A percentile compares a stretch with the other conserved stretches of the same genome.
Evolutionary conservation across 345 rosid genomes (phyloP).

Genomic region (Hibiscus trionum): DNA sequence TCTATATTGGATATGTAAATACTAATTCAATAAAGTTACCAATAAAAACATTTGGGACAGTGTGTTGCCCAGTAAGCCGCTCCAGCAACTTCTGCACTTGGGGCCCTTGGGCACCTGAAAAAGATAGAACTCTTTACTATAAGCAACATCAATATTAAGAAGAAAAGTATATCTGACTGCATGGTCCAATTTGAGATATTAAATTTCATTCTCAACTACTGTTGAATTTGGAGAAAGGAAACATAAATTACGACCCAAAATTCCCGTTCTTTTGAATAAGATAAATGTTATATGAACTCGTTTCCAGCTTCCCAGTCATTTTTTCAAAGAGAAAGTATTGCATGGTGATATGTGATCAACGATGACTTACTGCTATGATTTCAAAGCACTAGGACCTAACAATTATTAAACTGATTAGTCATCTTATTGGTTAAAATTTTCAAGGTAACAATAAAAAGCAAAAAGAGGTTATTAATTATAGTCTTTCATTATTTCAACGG

Average conservation of each 20-base stretch:
- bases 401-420: background rate
- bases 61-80: conserved; percentile 85
- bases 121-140: background rate
- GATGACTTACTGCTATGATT: background rate
- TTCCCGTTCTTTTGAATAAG: background rate
- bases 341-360: background rate
- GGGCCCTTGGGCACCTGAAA: conserved; percentile 80
- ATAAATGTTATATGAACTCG: background rate
- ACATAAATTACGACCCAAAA: background rate
- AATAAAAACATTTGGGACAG: conserved; percentile 92
- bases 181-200: background rate
- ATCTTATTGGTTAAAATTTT: background rate
- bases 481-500: background rate
- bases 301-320: background rate
- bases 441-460: background rate
- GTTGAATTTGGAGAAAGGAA: background rate
- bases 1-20: background rate
- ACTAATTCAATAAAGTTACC: conserved; percentile 34
- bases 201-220: background rate
- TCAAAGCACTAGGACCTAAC: background rate
- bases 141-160: background rate
- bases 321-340: background rate
- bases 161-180: background rate
- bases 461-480: background rate
- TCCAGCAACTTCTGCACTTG: conserved; percentile 81